Percentiles rank a stretch among this genome's conserved stretches.
phyloP scores from a whole-genome alignment of 2,329 filamentous ascomycete species.

The Aspergillus bombycis region DNA sequence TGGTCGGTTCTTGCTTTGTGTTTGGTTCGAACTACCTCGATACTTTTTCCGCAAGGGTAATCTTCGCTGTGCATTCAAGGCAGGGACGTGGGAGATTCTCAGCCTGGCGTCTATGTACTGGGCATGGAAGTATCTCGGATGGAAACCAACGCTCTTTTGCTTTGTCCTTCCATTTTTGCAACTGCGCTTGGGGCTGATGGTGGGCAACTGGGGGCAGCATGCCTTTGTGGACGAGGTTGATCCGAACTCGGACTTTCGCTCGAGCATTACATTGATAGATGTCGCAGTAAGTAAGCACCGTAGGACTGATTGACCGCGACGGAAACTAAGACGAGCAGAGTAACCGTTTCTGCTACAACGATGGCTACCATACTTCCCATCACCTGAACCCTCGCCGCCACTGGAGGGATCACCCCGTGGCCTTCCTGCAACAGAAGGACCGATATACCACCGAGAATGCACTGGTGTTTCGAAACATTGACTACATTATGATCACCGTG shows the following conservation, averaged over 20 bases:
- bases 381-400: constrained; percentile 55
- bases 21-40: constrained; percentile 74
- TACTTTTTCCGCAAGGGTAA: constrained; percentile 73
- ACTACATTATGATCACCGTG: constrained; percentile 76
- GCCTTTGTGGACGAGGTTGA: constrained; percentile 76
- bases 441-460: constrained; percentile 69
- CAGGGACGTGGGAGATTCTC: constrained; percentile 63
- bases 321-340: constrained; percentile 54
- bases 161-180: constrained; percentile 68
- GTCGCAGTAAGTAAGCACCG: constrained; percentile 65
- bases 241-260: constrained; percentile 76
- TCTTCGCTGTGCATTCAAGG: constrained; percentile 55
- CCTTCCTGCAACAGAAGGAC: constrained; percentile 71
- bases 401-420: constrained; percentile 77
- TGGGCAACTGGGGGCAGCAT: constrained; percentile 84
- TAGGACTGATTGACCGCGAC: background rate
- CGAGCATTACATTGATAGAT: constrained; percentile 78
- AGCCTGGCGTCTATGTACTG: constrained; percentile 59
- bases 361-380: constrained; percentile 75
- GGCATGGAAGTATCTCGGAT: constrained; percentile 54
- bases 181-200: constrained; percentile 73
- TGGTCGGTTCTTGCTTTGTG: constrained; percentile 70
- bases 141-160: constrained; percentile 64
- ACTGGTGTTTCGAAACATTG: constrained; percentile 78
- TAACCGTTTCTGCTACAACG: constrained; percentile 81